phyloP scores from a whole-genome alignment of 176 grass and related monocot genomes.

The Oryza brachyantha region DNA sequence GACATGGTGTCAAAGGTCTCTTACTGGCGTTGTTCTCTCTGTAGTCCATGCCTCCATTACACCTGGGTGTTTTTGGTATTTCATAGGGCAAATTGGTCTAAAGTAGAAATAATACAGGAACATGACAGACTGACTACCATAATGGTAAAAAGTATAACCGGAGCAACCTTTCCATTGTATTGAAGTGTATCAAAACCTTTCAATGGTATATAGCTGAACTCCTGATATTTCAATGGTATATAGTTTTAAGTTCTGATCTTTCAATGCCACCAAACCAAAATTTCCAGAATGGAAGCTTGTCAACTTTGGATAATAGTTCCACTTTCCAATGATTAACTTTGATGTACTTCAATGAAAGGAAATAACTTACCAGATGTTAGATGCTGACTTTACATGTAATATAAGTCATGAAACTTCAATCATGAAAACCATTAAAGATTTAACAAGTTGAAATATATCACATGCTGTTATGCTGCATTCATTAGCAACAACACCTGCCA shows the following conservation, averaged over 20 bases:
- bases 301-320: not conserved
- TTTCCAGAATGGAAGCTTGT: too few species aligned
- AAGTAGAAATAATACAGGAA: not conserved
- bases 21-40: too few species aligned
- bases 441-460: not conserved
- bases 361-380: not conserved
- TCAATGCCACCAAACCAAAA: too few species aligned
- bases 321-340: not conserved
- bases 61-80: not conserved
- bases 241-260: too few species aligned
- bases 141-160: not conserved
- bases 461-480: not conserved
- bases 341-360: not conserved
- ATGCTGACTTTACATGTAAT: not conserved
- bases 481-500: not conserved
- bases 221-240: not conserved
- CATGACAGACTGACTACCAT: not conserved
- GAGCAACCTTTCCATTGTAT: not conserved
- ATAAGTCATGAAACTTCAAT: not conserved
- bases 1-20: too few species aligned
- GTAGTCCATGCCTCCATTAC: not conserved
- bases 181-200: not conserved
- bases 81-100: not conserved
- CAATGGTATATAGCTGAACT: not conserved
- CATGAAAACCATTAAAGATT: not conserved